Conservation (phyloP, 1,284 basidiomycete species). For the Fomes fomentarius region DNA sequence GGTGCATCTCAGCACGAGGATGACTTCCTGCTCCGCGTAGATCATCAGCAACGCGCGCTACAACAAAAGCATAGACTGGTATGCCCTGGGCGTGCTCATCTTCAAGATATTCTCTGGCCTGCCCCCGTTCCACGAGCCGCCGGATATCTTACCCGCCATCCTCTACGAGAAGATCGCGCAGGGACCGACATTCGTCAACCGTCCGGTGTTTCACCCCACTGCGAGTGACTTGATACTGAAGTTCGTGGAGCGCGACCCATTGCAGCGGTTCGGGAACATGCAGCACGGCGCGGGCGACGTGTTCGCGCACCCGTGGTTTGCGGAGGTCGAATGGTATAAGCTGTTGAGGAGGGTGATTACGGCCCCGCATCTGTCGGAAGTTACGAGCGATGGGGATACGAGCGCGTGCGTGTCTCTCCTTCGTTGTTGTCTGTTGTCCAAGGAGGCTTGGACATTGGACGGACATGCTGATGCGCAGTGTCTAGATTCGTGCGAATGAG, state of each 20-base stretch:
- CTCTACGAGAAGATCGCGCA: conserved; percentile 83
- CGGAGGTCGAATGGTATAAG: conserved; percentile 94
- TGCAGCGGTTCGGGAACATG: conserved; percentile 93
- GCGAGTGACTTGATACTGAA: conserved; percentile 91
- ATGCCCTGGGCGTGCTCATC: conserved; percentile 94
- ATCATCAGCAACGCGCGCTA: no score
- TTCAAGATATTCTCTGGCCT: conserved; percentile 97
- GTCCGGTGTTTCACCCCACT: conserved; percentile 85
- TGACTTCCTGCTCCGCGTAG: no score
- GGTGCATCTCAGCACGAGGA: no score
- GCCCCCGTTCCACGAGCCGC: conserved; percentile 72
- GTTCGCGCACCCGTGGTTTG: conserved; percentile 96
- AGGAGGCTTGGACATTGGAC: no score
- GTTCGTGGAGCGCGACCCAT: conserved; percentile 89
- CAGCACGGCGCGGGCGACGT: conserved; percentile 93
- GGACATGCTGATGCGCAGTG: no score
- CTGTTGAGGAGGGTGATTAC: conserved; percentile 87
- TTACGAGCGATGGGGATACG: conserved; percentile 84
- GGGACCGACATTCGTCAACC: conserved; percentile 81
- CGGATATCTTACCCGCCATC: conserved; percentile 61
- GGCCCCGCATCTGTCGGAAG: conserved; percentile 94
- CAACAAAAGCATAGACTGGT: no score
- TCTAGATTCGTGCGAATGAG: no score
- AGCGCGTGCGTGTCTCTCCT: conserved; percentile 94
- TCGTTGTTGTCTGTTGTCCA: no score